Base-by-base conservation (phyloP, 1,284 basidiomycete genomes). In the Filobasidium uniguttulatum region DNA sequence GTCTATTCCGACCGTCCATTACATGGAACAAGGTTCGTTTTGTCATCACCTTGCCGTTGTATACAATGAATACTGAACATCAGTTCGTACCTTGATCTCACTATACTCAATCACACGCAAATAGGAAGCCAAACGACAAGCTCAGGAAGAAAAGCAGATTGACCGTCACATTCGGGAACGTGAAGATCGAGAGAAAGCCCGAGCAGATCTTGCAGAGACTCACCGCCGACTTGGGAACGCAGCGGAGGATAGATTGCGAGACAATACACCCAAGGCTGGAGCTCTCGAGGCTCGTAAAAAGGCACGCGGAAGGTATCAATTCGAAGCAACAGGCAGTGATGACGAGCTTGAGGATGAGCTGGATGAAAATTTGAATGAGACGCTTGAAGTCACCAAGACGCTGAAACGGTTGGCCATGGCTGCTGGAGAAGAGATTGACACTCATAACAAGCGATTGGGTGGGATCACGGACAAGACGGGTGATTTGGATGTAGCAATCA, bases 271-370 rank as follows among this genome's bases (percentile, higher is more conserved):
- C 25, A 49, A 60, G 7, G 56, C 62, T 0, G 63, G 63, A 48
- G 59, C 60, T 36, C 56, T 58, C 30, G 60, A 61, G 35, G 63
- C 63, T 15, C 56, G 76, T 57, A 79, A 81, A 63, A 80, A 84
- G 44, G 82, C 85, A 63, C 73, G 86, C 54, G 78, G 81, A 62
- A 77, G 85, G 25, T 98, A 81, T 67, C 91, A 97, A 68, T 97
- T 97, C 60, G 93, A 98, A 59, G 81, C 82, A n/a, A 85, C 82
- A 31, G 85, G 78, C 15, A 89, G 85, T n/a, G 94, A 99, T 62
- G 91, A 98, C 62, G 90, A 96, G 70, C 62, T 78, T 44, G 77
- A 79, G 59, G 73, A 77, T 55, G 77, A 91, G 65, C 65, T 97
- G 22, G 93, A 97, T 61, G 79, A 80, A 57, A 97, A 98, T 66